Evolutionary conservation across 177 flowering plant genomes (phyloP).

Genomic region (Telopea speciosissima): DNA sequence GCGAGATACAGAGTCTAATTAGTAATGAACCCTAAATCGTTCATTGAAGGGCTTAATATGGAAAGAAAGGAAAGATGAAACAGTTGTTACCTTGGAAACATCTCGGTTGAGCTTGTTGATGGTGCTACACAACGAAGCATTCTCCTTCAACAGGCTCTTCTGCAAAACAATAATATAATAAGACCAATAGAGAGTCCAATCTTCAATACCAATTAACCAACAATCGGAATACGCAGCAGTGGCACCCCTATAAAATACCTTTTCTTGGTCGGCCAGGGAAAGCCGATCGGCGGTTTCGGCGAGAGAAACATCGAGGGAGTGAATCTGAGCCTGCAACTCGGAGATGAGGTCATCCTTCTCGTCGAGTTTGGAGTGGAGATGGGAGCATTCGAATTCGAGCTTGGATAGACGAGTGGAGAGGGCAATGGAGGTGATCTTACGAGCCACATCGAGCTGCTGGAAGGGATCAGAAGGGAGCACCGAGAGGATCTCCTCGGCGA

Average conservation of each 20-base stretch:
- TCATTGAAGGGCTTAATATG: too few relatives aligned
- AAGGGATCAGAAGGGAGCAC: slow-evolving; percentile 84
- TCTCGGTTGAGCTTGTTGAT: slow-evolving; percentile 88
- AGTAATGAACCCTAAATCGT: too few relatives aligned
- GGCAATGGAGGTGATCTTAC: slow-evolving; percentile 96
- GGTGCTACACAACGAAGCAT: slow-evolving; percentile 47
- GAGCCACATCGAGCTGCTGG: slow-evolving; percentile 92
- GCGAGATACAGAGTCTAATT: too few relatives aligned
- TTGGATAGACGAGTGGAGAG: slow-evolving; percentile 70
- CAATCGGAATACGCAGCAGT: too few relatives aligned
- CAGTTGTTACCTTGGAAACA: slow-evolving; percentile 63
- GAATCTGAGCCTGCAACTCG: slow-evolving; percentile 57
- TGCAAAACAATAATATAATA: slow-evolving; percentile 17
- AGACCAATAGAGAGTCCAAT: not conserved
- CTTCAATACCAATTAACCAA: too few relatives aligned
- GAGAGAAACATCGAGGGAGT: slow-evolving; percentile 59
- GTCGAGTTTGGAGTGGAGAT: slow-evolving; percentile 38
- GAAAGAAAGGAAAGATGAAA: not conserved
- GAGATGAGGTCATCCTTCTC: slow-evolving; percentile 55
- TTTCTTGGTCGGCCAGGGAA: slow-evolving; percentile 43
- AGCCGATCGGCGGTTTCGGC: slow-evolving; percentile 53
- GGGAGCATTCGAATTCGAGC: slow-evolving; percentile 64
- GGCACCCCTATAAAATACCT: slow-evolving; percentile 29
- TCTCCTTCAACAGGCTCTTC: slow-evolving; percentile 73
- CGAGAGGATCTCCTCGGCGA: slow-evolving; percentile 60